phyloP scores from a whole-genome alignment of 225 moss, liverwort and hornwort species.

The Antitrichia curtipendula region DNA sequence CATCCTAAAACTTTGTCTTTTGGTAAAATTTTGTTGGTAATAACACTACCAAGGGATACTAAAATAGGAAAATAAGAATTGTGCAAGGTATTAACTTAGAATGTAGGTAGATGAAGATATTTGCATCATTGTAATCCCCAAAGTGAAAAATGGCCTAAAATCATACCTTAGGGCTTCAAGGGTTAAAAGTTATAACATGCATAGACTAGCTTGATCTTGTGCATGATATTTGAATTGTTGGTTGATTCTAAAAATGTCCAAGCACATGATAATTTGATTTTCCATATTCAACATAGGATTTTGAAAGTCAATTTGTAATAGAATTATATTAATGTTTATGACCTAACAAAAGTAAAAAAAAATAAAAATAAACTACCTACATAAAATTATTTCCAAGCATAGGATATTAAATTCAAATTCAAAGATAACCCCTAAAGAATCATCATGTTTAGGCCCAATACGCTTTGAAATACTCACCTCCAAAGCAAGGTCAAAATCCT shows the following conservation, averaged over 20 bases:
- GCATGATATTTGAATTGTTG: neutral
- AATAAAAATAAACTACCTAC: neutral
- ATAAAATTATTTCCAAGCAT: too few species aligned
- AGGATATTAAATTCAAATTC: too few species aligned
- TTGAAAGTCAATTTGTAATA: neutral
- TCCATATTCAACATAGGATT: rapidly evolving
- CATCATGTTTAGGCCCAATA: too few species aligned
- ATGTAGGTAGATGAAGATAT: neutral
- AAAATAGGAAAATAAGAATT: rapidly evolving
- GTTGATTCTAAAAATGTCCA: neutral
- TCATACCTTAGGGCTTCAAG: neutral
- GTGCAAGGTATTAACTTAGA: rapidly evolving
- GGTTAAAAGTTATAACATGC: neutral
- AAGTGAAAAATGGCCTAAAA: neutral
- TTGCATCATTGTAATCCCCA: rapidly evolving
- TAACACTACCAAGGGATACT: rapidly evolving
- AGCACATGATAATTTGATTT: neutral
- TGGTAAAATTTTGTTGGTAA: neutral
- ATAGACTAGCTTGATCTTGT: neutral
- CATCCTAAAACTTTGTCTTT: neutral
- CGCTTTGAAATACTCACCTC: too few species aligned
- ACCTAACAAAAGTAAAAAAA: neutral
- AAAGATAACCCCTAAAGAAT: too few species aligned
- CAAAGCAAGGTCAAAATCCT: too few species aligned
- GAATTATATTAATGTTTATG: neutral